Evolutionary conservation across 495 filamentous ascomycete species (phyloP).

Genomic region (Talaromyces stipitatus): DNA sequence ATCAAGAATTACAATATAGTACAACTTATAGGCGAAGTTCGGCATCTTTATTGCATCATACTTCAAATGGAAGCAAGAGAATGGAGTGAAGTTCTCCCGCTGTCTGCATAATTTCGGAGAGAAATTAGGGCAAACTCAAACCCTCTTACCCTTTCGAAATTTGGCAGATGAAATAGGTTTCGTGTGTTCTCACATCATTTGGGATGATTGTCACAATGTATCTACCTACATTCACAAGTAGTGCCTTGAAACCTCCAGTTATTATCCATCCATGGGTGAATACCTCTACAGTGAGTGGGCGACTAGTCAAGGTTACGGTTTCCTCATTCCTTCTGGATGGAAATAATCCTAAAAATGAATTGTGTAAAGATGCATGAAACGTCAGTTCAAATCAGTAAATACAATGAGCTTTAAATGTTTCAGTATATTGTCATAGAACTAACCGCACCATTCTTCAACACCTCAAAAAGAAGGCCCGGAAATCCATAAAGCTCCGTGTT

Average conservation of each 20-base stretch:
- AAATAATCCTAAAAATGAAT: background rate
- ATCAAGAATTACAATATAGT: no score
- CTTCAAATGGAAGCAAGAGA: no score
- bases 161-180: background rate
- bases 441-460: conserved; percentile 85
- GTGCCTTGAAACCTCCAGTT: no score
- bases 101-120: background rate
- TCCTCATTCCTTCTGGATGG: no score
- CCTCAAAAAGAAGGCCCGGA: conserved; percentile 89
- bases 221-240: no score
- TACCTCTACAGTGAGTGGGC: no score
- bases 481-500: conserved; percentile 91
- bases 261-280: no score
- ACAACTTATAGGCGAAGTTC: no score
- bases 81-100: background rate
- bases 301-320: no score
- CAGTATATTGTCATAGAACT: conserved; percentile 85
- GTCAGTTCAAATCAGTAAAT: background rate
- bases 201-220: no score
- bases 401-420: conserved; percentile 13
- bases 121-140: background rate
- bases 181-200: no score
- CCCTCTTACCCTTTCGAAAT: background rate
- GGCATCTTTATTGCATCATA: no score
- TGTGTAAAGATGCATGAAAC: background rate